Base-by-base conservation (phyloP, 2,329 filamentous ascomycete genomes). In the Talaromyces sp. region DNA sequence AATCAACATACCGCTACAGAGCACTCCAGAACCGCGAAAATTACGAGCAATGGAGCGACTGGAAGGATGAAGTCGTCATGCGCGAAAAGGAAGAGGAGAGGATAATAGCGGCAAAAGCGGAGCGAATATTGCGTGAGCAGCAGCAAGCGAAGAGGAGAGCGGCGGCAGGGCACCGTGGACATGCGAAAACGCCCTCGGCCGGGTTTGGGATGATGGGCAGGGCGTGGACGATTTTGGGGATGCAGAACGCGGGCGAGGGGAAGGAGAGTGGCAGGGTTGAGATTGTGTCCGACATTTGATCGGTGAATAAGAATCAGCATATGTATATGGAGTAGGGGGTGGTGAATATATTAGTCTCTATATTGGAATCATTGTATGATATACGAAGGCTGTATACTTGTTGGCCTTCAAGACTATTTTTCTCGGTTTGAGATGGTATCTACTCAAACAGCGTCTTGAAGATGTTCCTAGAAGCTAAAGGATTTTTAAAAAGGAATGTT, bases 11-110 rank as follows among this genome's bases (percentile, higher is more conserved):
- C 18, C 71, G 75, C 9, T 80, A 80, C 66, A 76, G 77, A 63
- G 72, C 78, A 5, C 74, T 80, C 6, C 74, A 75, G 42, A 78
- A 79, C 59, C 76, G 78, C 37, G 79, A 80, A 64, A 73, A 79
- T 54, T 79, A 78, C 65, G 77, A 80, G 65, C 76, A 76, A 62
- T 80, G 79, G 77, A 70, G 74, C 16, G 76, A 78, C 68, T 79
- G 77, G 77, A 73, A 73, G 60, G 71, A 77, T 28, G 77, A 79
- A 23, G 74, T 79, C 58, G 75, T 74, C 23, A 64, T 69, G 60
- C 69, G 75, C 31, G 72, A 75, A 64, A 72, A 73, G 54, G 72
- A 75, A 61, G 75, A 77, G 46, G 73, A 76, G 40, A 69, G 74
- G 6, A 63, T 77, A 39, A 70, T 67, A n/a, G 67, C 68, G 5